Conservation (phyloP, 1,284 basidiomycete genomes). For the Papiliotrema flavescens region DNA sequence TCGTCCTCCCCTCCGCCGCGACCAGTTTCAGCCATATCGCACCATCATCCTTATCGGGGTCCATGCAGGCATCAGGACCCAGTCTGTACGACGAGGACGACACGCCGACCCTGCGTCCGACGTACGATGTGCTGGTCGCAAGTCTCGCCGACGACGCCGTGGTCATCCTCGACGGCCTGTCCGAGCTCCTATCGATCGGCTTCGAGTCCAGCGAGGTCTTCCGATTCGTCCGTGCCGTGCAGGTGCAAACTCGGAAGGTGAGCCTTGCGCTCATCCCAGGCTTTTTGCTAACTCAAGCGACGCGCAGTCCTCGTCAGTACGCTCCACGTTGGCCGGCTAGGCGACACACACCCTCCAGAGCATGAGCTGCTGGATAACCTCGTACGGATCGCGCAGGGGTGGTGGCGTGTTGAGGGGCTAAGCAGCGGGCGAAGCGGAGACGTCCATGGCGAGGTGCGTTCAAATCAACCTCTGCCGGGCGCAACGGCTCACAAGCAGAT, state of each 20-base stretch:
- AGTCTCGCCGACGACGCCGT: constrained; percentile 7
- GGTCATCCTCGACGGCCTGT: constrained; percentile 42
- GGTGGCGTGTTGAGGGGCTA: constrained; percentile 44
- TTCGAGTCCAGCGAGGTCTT: constrained; percentile 20
- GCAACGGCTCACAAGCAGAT: constrained; percentile 17
- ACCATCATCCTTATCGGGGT: constrained; percentile 23
- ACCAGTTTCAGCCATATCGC: constrained; percentile 22
- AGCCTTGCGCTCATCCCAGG: constrained; percentile 1
- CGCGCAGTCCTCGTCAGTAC: constrained; percentile 27
- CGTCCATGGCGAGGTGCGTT: constrained; percentile 44
- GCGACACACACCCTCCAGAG: constrained; percentile 13
- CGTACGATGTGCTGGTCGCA: constrained; percentile 19
- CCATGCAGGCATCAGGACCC: constrained; percentile 1
- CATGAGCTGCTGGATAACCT: constrained; percentile 30
- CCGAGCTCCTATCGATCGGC: constrained; percentile 33
- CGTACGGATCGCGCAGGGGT: constrained; percentile 26
- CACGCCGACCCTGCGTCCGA: constrained; percentile 18
- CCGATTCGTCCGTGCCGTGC: constrained; percentile 36
- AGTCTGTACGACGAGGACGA: constrained; percentile 23
- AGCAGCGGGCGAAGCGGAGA: constrained; percentile 42
- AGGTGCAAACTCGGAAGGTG: constrained; percentile 15
- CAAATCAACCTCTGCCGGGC: too few species aligned
- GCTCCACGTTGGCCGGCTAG: constrained; percentile 36
- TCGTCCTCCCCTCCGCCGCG: constrained; percentile 15
- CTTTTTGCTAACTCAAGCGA: constrained; percentile 8